Evolutionary conservation across 2,329 filamentous ascomycete species (phyloP), one percentile per base, ranked within the genome.

Genomic region (Trichoderma arundinaceum): DNA sequence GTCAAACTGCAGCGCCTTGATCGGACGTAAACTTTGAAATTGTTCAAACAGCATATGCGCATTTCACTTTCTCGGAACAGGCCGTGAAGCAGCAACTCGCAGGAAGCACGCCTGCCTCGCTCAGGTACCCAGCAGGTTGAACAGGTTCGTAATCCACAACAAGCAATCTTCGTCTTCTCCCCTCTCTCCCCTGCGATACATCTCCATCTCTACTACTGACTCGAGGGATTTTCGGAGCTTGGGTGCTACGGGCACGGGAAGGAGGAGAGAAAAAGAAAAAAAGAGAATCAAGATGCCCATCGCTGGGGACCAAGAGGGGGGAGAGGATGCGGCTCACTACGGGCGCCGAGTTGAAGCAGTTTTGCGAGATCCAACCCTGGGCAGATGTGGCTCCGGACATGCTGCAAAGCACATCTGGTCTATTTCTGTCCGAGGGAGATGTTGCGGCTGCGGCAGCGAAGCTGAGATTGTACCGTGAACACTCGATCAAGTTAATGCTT

Each of bases 401-500:
- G 19, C n/a, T 28, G 22, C 38, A 4, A 12, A 56, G 15, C 22
- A 46, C 12, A 35, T 51, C 44, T n/a, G 49, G 33, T 28, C 3
- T 4, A 4, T 39, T 28, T 6, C 33, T 59, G 7, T 12, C 66
- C 44, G 33, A 71, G 74, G 79, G 78, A 82, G 80, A 83, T 78
- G 75, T 67, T 53, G 65, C 70, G 6, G 67, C 72, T 77, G 81
- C 70, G 73, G 76, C 79, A 74, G 86, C 82, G 86, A 93, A 87
- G 92, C 92, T 94, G 92, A 95, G 92, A 94, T 90, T 89, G 90
- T 88, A 95, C 92, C 91, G 92, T 94, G 83, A 90, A 88, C 89
- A 94, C 91, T 94, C 91, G 92, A 95, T 92, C 92, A 95, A 95
- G 92, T 92, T 94, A 95, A 94, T 93, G 90, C 92, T 95, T 95